Base-by-base conservation (phyloP, 2,329 filamentous ascomycete genomes). In the Tolypocladium cylindrosporum region DNA sequence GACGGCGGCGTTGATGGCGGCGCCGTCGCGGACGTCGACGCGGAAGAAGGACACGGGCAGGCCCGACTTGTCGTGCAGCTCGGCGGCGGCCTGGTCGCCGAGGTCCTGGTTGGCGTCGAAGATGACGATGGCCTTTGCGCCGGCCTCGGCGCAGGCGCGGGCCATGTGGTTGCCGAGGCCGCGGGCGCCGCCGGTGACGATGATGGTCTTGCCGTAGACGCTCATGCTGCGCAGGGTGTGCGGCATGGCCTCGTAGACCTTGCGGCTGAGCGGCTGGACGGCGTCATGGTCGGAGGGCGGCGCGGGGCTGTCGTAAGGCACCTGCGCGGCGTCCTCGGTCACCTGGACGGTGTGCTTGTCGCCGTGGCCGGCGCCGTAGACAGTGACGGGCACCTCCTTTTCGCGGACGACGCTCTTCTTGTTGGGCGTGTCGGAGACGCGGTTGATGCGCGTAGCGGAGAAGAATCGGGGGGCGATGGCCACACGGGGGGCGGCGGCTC, bases 81-180 rank as follows among this genome's bases (percentile, higher is more conserved):
- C 84, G 24, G 81, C 81, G 24, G 87, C 87, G 2, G 88, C 79
- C 67, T 83, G 77, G 66, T 90, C 87, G 36, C 88, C 89, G 16
- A 89, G 79, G 65, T 89, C 83, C 73, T 89, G 83, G 77, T 90
- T 89, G 63, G 88, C 85, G 66, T 91, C 88, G 67, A 92, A 85
- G 68, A 91, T 88, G 68, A 87, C 80, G 57, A 91, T 81, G 55
- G 85, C 85, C 74, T 87, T 85, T 55, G 87, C 85, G 59, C 89
- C 88, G 56, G 87, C 88, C 75, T 92, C 88, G 54, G 87, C 85
- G 62, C 89, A 86, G 58, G 87, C 89, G 61, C 87, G 84, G 54
- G 88, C 88, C 86, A 91, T 91, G 76, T 87, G 80, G 79, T 89
- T 89, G 55, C 89, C 89, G 7, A 92, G 79, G 68, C 89, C 88